Evolutionary conservation across 495 filamentous ascomycete genomes (phyloP).

Genomic region (Aspergillus taichungensis): DNA sequence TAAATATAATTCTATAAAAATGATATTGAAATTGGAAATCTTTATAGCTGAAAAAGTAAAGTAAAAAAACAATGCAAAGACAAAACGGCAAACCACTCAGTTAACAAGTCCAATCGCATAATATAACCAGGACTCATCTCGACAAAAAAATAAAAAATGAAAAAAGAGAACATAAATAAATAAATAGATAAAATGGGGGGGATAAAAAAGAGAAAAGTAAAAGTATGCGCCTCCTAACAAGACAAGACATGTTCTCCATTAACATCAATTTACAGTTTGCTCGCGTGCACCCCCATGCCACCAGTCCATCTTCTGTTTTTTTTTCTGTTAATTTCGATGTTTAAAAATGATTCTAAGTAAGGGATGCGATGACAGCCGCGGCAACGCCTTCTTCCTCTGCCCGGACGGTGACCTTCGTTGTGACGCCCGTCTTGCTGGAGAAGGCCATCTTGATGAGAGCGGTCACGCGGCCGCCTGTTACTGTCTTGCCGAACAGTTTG

Average conservation of each 20-base stretch:
- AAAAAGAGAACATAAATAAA: not conserved
- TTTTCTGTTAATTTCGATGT: too few relatives aligned
- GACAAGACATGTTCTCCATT: conserved; percentile 18
- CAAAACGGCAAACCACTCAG: too few relatives aligned
- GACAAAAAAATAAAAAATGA: not conserved
- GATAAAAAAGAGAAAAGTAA: conserved; percentile 1
- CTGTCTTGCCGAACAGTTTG: conserved; percentile 93
- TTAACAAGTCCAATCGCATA: too few relatives aligned
- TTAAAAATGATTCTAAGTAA: conserved; percentile 49
- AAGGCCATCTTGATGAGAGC: conserved; percentile 88
- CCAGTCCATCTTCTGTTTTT: too few relatives aligned
- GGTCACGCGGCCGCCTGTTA: conserved; percentile 82
- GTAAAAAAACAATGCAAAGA: conserved; percentile 1
- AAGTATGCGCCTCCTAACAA: conserved; percentile 10
- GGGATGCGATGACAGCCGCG: conserved; percentile 69
- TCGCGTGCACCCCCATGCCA: too few relatives aligned
- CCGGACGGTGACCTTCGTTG: conserved; percentile 84
- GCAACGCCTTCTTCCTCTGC: conserved; percentile 91
- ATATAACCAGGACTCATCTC: not conserved
- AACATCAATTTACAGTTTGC: conserved; percentile 19
- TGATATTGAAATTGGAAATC: too few relatives aligned
- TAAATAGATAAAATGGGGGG: not conserved
- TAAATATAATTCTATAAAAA: not conserved
- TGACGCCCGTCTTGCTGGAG: conserved; percentile 83
- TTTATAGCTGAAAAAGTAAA: not conserved